Conservation (phyloP, 805 yeast species). For the Candida morakotiae region DNA sequence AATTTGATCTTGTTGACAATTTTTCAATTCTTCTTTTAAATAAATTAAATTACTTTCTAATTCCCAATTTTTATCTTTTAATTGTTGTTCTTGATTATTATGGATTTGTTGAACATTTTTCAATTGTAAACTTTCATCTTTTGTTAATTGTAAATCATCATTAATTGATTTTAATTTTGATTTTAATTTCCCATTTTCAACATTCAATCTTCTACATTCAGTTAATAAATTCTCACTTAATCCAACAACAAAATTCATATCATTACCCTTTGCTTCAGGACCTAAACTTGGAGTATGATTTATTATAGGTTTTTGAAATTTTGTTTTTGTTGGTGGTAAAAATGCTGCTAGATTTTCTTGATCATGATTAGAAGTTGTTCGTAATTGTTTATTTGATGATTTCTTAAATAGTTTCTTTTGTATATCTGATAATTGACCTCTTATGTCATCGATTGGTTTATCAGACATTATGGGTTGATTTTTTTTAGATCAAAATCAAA, state of each 20-base stretch:
- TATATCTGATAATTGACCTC: conserved; percentile 38
- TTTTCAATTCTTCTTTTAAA: conserved; percentile 40
- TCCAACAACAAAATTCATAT: conserved; percentile 69
- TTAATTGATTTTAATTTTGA: conserved; percentile 36
- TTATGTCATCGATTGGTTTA: conserved; percentile 21
- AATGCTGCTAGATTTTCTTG: conserved; percentile 14
- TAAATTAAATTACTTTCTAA: conserved; percentile 50
- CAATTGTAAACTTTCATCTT: conserved; percentile 31
- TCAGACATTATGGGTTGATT: conserved; percentile 7
- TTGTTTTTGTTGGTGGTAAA: conserved; percentile 7
- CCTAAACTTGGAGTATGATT: conserved; percentile 27
- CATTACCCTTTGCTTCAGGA: conserved; percentile 49
- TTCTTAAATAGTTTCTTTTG: conserved; percentile 28
- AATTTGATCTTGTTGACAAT: conserved; percentile 36
- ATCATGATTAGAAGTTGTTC: conserved; percentile 8
- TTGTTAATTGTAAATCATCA: conserved; percentile 39
- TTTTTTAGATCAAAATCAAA: background rate
- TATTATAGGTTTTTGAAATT: background rate
- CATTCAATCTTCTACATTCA: conserved; percentile 68
- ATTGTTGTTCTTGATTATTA: conserved; percentile 41
- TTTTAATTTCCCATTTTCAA: conserved; percentile 52
- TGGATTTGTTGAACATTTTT: conserved; percentile 30
- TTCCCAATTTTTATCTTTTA: conserved; percentile 63
- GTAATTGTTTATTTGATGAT: conserved; percentile 1
- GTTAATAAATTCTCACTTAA: conserved; percentile 66